Evolutionary conservation across 345 rosid species (phyloP), one percentile per base, ranked within the genome.

Genomic region (Psidium guajava): DNA sequence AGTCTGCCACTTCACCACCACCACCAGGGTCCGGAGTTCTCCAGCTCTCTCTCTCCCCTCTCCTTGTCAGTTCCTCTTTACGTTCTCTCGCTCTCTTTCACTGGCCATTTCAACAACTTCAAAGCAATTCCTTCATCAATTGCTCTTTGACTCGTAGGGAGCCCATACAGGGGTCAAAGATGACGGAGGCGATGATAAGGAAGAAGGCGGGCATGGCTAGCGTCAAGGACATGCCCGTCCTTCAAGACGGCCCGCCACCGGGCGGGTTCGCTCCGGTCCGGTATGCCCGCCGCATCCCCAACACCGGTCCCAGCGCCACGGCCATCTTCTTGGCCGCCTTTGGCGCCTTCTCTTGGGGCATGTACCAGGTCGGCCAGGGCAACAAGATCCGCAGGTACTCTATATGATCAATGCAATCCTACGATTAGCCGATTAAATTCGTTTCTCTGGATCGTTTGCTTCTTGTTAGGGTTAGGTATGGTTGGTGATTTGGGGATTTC

Each of bases 191-290:
- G 25, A 42, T 92, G 95, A 93, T 97, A 59, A 94, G 99, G 93
- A 97, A 95, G 54, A 97, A 95, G 96, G 96, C 99, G n/a, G 99
- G 99, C 75, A 95, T 95, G 98, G 97, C 93, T 36, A 97, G 99
- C 90, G 98, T 97, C 74, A 97, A 95, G 89, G 99, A 97, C 87
- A 97, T 97, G 99, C 98, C 99, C 9, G 5, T 95, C 83, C 93
- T 97, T 81, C 99, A 97, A 82, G 99, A 97, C 87, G 99, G 99
- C 51, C 99, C 99, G 20, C 99, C 99, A 42, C 98, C 99, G 54
- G 98, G 99, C 42, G 99, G 99, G 57, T 97, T 97, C 82, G 88
- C 96, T 7, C 98, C 99, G 32, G 95, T 96, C 44, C 91, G 99
- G 24, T 96, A 90, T 87, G 98, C 99, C 84, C 97, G 99, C 51